Conservation (phyloP, 2,329 filamentous ascomycete species). For the Lachnellula occidentalis region DNA sequence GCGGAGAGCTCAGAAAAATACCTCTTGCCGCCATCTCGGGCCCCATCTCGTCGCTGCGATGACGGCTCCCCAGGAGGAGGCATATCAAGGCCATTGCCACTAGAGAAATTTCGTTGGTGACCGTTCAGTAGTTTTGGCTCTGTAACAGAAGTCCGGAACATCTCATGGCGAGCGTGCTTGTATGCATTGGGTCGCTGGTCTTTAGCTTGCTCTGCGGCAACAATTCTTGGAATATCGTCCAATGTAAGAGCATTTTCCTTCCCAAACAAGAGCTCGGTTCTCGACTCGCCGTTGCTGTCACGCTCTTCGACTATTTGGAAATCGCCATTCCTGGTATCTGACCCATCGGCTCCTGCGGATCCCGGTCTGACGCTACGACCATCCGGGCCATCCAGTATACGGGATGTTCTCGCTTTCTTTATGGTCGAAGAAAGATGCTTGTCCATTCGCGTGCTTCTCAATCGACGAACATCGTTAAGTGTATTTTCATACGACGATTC, state of each 20-base stretch:
- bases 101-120: conserved; percentile 62
- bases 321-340: conserved; percentile 47
- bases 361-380: conserved; percentile 62
- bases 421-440: conserved; percentile 91
- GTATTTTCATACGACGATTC: conserved; percentile 89
- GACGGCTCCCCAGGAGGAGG: conserved; percentile 43
- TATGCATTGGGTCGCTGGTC: conserved; percentile 81
- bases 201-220: conserved; percentile 89
- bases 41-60: conserved; percentile 34
- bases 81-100: conserved; percentile 47
- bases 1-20: conserved; percentile 97
- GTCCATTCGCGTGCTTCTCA: conserved; percentile 90
- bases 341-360: conserved; percentile 59
- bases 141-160: conserved; percentile 50
- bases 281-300: conserved; percentile 61
- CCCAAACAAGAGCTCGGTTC: conserved; percentile 79
- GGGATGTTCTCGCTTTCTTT: conserved; percentile 81
- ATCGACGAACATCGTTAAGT: conserved; percentile 85
- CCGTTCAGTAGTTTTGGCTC: conserved; percentile 64
- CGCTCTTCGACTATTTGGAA: conserved; percentile 80
- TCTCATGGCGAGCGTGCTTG: conserved; percentile 65
- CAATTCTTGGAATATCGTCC: conserved; percentile 93
- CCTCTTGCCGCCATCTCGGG: conserved; percentile 49
- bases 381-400: conserved; percentile 85
- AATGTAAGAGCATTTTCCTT: conserved; percentile 87